These are phyloP conservation scores for Phellopilus nigrolimitatus DNA, from an alignment of 1,284 basidiomycete genomes.

Conservation along the genomic window DNA sequence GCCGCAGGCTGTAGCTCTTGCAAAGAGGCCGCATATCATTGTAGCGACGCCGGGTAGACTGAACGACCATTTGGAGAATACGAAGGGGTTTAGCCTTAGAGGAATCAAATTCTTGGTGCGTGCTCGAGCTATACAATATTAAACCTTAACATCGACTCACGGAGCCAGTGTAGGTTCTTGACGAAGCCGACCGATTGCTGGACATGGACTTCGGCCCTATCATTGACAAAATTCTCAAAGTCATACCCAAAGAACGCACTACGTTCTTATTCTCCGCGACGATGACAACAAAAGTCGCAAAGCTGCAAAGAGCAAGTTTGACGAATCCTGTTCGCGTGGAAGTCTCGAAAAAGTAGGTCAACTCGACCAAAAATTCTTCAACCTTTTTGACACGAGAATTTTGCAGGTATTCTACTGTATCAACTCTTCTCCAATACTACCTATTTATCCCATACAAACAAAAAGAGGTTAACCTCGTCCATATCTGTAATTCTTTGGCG, in stretches of 20 bases:
- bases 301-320: slow-evolving; percentile 94
- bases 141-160: background rate
- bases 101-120: slow-evolving; percentile 85
- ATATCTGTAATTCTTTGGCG: slow-evolving; percentile 85
- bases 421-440: slow-evolving; percentile 94
- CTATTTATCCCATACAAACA: slow-evolving; percentile 89
- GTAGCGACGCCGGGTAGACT: slow-evolving; percentile 97
- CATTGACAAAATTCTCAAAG: slow-evolving; percentile 96
- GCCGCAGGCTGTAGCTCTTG: slow-evolving; percentile 88
- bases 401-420: slow-evolving; percentile 91
- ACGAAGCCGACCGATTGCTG: slow-evolving; percentile 94
- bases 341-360: slow-evolving; percentile 82
- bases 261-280: slow-evolving; percentile 99
- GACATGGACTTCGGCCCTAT: slow-evolving; percentile 98
- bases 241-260: slow-evolving; percentile 90
- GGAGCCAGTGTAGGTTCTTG: slow-evolving; percentile 65
- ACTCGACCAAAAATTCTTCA: background rate
- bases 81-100: slow-evolving; percentile 93
- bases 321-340: slow-evolving; percentile 94
- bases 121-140: slow-evolving; percentile 16
- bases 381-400: slow-evolving; percentile 12
- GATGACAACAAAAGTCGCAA: slow-evolving; percentile 99
- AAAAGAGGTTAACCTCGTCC: slow-evolving; percentile 91
- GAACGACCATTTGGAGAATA: slow-evolving; percentile 95
- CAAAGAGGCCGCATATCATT: slow-evolving; percentile 91